phyloP scores from a whole-genome alignment of 495 filamentous ascomycete genomes.

The Penicillium waksmanii region DNA sequence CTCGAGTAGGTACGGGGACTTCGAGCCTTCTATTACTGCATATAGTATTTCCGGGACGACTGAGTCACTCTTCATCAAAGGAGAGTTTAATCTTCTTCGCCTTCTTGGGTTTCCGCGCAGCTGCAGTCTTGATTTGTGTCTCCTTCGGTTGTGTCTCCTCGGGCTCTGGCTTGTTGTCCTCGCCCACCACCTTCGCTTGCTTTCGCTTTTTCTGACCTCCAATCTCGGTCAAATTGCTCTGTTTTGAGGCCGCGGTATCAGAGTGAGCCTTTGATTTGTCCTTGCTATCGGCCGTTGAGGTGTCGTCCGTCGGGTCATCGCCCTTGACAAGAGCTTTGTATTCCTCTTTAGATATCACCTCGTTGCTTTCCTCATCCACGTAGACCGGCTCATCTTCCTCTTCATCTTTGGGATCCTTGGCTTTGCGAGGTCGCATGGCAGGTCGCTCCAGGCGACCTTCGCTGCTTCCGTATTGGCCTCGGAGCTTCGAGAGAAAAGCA shows the following conservation, averaged over 20 bases:
- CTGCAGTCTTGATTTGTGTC: slow-evolving; percentile 26
- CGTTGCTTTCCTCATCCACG: slow-evolving; percentile 52
- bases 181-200: slow-evolving; percentile 46
- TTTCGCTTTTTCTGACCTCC: slow-evolving; percentile 50
- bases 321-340: slow-evolving; percentile 45
- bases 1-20: not conserved
- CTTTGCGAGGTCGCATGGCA: slow-evolving; percentile 43
- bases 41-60: not conserved
- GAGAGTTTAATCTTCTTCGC: slow-evolving; percentile 53
- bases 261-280: slow-evolving; percentile 18
- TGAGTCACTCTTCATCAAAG: slow-evolving; percentile 40
- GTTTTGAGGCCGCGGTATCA: slow-evolving; percentile 30
- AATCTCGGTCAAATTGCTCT: slow-evolving; percentile 45
- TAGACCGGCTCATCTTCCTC: slow-evolving; percentile 55
- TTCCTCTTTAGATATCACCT: slow-evolving; percentile 52
- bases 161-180: slow-evolving; percentile 31
- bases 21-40: slow-evolving; percentile 6
- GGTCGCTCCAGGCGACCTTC: slow-evolving; percentile 47
- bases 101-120: slow-evolving; percentile 44
- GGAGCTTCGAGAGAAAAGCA: slow-evolving; percentile 51
- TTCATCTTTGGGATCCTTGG: slow-evolving; percentile 37
- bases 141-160: slow-evolving; percentile 30
- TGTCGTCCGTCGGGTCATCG: slow-evolving; percentile 16
- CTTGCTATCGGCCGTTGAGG: slow-evolving; percentile 16
- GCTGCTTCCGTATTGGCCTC: slow-evolving; percentile 43